phyloP scores from a whole-genome alignment of 148 eudicot species.

The Amaranthus hypochondriacus region DNA sequence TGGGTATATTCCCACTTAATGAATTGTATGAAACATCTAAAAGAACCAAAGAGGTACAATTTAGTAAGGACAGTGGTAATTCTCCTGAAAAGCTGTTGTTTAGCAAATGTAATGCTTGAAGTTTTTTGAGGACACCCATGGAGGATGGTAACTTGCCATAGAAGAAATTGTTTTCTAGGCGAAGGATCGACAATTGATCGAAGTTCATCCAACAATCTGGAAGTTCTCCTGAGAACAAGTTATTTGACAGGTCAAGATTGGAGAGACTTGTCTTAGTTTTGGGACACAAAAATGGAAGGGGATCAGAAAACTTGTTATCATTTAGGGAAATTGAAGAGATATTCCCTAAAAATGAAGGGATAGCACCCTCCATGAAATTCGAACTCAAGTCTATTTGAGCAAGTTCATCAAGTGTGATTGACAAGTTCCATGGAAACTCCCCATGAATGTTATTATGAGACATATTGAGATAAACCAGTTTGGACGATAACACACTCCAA shows the following conservation, averaged over 20 bases:
- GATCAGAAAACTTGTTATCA: conserved; percentile 15
- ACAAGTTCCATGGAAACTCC: conserved; percentile 2
- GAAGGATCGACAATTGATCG: not conserved
- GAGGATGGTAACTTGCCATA: conserved; percentile 14
- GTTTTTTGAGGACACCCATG: not conserved
- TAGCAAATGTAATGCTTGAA: conserved; percentile 2
- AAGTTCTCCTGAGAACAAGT: conserved; percentile 14
- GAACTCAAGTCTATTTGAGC: conserved; percentile 4
- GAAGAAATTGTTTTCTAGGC: conserved; percentile 1
- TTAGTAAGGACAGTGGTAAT: conserved; percentile 1
- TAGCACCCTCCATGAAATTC: conserved; percentile 15
- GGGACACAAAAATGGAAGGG: conserved; percentile 12
- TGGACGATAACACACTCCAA: not conserved
- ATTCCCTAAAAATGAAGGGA: conserved; percentile 17
- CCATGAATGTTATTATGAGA: conserved; percentile 22
- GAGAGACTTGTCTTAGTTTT: not conserved
- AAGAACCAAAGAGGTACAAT: conserved; percentile 11
- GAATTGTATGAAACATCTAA: conserved; percentile 17
- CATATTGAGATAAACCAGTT: conserved; percentile 1
- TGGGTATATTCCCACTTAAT: conserved; percentile 10
- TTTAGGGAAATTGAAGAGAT: not conserved
- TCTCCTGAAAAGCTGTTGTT: conserved; percentile 17
- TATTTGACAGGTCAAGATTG: conserved; percentile 18
- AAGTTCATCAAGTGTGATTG: not conserved
- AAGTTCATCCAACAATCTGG: conserved; percentile 19